phyloP scores from a whole-genome alignment of 331 rosid genomes.

The Ulmus americana region DNA sequence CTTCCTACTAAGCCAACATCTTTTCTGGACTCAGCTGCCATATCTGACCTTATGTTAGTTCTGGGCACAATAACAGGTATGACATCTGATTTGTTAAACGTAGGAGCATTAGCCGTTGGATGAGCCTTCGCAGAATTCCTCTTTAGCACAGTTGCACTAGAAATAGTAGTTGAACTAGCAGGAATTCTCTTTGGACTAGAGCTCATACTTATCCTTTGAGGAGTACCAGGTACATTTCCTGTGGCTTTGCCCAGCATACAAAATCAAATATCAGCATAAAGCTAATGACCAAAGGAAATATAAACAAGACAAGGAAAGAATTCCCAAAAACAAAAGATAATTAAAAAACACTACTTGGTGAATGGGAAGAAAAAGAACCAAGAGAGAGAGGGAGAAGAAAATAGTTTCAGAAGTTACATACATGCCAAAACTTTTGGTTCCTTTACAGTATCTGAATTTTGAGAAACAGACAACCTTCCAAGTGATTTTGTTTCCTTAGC shows the following conservation, averaged over 20 bases:
- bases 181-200: slow-evolving; percentile 52
- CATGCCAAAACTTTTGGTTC: slow-evolving; percentile 75
- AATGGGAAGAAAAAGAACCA: slow-evolving; percentile 7
- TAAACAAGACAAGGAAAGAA: neutral
- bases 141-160: slow-evolving; percentile 51
- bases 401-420: slow-evolving; percentile 33
- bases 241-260: slow-evolving; percentile 61
- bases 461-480: slow-evolving; percentile 87
- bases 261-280: slow-evolving; percentile 21
- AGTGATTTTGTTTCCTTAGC: slow-evolving; percentile 75
- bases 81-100: slow-evolving; percentile 61
- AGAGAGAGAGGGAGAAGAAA: neutral
- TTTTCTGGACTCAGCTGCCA: slow-evolving; percentile 65
- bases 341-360: slow-evolving; percentile 10
- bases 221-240: slow-evolving; percentile 85
- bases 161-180: slow-evolving; percentile 54
- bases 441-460: slow-evolving; percentile 72
- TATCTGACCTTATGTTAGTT: slow-evolving; percentile 59
- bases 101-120: slow-evolving; percentile 45
- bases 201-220: slow-evolving; percentile 64
- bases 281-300: neutral
- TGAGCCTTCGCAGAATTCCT: slow-evolving; percentile 58
- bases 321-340: slow-evolving; percentile 1
- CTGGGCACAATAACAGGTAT: slow-evolving; percentile 87
- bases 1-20: slow-evolving; percentile 64